A percentile compares a stretch with the other conserved stretches of the same genome.
These are phyloP conservation scores for Dothideomycetes sp. DNA, from an alignment of 2,329 filamentous ascomycete genomes.

Conservation along the genomic window DNA sequence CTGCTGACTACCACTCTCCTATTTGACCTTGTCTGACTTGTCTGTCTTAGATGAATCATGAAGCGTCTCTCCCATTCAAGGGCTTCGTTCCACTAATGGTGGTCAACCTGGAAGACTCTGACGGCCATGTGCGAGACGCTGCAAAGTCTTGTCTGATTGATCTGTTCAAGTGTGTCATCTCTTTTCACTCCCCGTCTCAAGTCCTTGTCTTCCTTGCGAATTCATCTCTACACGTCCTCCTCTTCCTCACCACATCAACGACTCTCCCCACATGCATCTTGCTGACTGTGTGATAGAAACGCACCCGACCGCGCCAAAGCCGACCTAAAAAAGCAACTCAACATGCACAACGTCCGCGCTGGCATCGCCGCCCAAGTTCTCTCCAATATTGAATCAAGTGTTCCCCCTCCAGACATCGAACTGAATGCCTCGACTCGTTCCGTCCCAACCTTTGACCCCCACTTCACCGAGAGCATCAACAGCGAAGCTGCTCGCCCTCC, in stretches of 20 bases:
- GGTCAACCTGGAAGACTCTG: slow-evolving; percentile 79
- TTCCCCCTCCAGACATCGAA: slow-evolving; percentile 16
- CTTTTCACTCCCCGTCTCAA: not conserved
- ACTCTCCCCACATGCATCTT: too few species aligned
- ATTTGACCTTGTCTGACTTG: not conserved
- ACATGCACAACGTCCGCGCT: slow-evolving; percentile 72
- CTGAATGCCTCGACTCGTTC: slow-evolving; percentile 32
- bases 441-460: slow-evolving; percentile 29
- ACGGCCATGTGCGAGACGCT: slow-evolving; percentile 73
- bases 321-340: slow-evolving; percentile 78
- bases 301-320: slow-evolving; percentile 76
- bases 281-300: slow-evolving; percentile 37
- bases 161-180: slow-evolving; percentile 56
- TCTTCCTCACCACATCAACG: too few species aligned
- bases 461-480: slow-evolving; percentile 31
- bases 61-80: slow-evolving; percentile 69
- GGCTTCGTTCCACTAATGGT: slow-evolving; percentile 74
- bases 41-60: slow-evolving; percentile 59
- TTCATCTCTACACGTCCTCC: too few species aligned
- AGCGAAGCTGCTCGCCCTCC: slow-evolving; percentile 42
- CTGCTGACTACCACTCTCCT: slow-evolving; percentile 11
- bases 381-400: slow-evolving; percentile 45
- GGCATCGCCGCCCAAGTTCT: slow-evolving; percentile 76
- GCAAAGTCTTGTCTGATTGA: slow-evolving; percentile 78
- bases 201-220: too few species aligned